Evolutionary conservation across 352 stramenopile genomes (phyloP), one percentile per base, ranked within the genome.

Genomic region (Pythium dissotocum): DNA sequence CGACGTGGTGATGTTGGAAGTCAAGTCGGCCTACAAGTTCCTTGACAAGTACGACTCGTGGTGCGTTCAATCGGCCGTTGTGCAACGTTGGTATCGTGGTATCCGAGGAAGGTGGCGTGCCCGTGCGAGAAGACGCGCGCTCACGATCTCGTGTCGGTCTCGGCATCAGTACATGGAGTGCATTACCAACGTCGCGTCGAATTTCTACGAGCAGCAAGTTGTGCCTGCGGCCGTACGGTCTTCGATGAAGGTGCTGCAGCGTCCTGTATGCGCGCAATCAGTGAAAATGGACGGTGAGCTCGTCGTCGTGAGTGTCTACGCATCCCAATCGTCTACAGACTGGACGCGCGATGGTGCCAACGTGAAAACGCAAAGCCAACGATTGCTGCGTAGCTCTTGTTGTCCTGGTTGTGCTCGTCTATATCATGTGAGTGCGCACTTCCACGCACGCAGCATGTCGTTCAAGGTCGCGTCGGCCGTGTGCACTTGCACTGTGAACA

Each of bases 1-100:
- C 12, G 87, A 93, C 38, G 81, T 93, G 5, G 83, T 94, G 0
- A 66, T 89, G 53, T 72, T 94, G 8, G 85, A 92, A 74, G 75
- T 89, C 2, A 88, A 85, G 46, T 88, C 74, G 59, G 58, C 73
- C 6, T 71, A 56, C 5, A 90, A 89, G 40, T 81, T 77, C 52
- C 63, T 93, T 0, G 68, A 85, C 13, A 80, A 79, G 62, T 93
- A 92, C 61, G 82, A 94, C 59, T n/a, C 35, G 0, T 90, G 85
- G 82, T 92, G 78, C n/a, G 56, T 33, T 9, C 80, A 70, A 36
- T 69, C 76, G 1, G 48, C 75, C 9, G 52, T 83, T 14, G 56
- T 91, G 2, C 86, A 94, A 44, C 75, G 83, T 8, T 91, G 79
- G 79, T 90, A 81, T 70, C 82, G 86, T 0, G 80, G 80, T 7